These are phyloP conservation scores for Magnolia changhungtana DNA, from an alignment of 164 flowering plant genomes.

Conservation along the genomic window DNA sequence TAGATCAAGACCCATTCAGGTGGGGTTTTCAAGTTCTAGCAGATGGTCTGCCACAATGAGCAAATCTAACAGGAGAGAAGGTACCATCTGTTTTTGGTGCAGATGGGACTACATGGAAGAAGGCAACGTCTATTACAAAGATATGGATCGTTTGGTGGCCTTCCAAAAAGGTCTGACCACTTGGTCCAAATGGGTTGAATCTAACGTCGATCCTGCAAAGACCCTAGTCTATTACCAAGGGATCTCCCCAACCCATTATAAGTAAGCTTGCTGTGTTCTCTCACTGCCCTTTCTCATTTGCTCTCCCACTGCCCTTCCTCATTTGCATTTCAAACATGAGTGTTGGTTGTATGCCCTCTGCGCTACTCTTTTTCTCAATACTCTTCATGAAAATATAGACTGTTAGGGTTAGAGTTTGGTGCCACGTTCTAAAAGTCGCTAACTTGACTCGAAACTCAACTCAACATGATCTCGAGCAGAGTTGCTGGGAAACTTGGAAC, in stretches of 20 bases:
- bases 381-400: too few species aligned
- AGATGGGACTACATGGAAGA: conserved; percentile 78
- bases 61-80: background rate
- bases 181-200: conserved; percentile 82
- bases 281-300: background rate
- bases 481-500: too few species aligned
- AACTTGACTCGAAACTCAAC: too few species aligned
- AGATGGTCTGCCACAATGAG: background rate
- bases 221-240: conserved; percentile 87
- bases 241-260: conserved; percentile 78
- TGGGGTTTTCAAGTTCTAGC: background rate
- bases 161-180: conserved; percentile 65
- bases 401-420: too few species aligned
- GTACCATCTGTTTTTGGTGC: conserved; percentile 14
- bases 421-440: too few species aligned
- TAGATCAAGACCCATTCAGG: background rate
- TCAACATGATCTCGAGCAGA: too few species aligned
- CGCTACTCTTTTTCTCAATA: too few species aligned
- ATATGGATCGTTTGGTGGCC: conserved; percentile 76
- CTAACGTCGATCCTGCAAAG: conserved; percentile 47
- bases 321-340: background rate
- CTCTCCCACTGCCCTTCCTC: background rate
- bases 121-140: conserved; percentile 35
- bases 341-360: too few species aligned
- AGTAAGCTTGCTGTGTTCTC: conserved; percentile 32